Evolutionary conservation across 805 yeast genomes (phyloP), one percentile per base, ranked within the genome.

Genomic region (Saturnispora diversa): DNA sequence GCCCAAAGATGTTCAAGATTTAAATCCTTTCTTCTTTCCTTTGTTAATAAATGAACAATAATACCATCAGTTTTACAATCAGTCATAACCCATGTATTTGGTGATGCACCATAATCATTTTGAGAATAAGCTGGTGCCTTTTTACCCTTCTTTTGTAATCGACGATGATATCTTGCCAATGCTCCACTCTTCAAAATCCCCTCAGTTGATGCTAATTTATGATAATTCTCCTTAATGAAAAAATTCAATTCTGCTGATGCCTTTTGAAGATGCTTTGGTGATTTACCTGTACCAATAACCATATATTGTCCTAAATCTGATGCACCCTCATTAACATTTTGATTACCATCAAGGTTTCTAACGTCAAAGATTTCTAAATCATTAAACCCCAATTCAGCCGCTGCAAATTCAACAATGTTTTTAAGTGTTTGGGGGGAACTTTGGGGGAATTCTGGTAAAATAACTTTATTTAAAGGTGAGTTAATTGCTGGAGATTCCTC

Each of bases 41-140:
- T 66, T 0, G 95, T 84, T 52, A 88, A 60, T 13, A 88, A 59
- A 59, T 88, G 95, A 24, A 88, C 69, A 40, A 68, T 72, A 3
- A 86, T 71, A 28, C 75, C 75, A 45, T 79, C 81, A 2, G 73
- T 60, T 21, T 69, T 65, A 36, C 85, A 72, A 50, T 85, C 86
- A 35, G 87, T 65, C 72, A 84, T 75, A 17, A 84, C 76, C 97
- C 97, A 88, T 20, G 84, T 73, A 50, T 85, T 86, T 4, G 77
- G 67, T 5, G 66, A 49, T 10, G 64, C 61, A 12, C 84, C 82
- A 50, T 72, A 78, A 41, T 72, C 76, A 43, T 71, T 71, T 48
- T 74, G 74, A 1, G 77, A 69, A 38, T 70, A 65, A 12, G 71
- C 70, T 12, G 66, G 67, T n/a, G 68, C 63, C 51, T 74, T 74